Evolutionary conservation across 768 basidiomycete species (phyloP).

Genomic region (Collybiopsis luxurians): DNA sequence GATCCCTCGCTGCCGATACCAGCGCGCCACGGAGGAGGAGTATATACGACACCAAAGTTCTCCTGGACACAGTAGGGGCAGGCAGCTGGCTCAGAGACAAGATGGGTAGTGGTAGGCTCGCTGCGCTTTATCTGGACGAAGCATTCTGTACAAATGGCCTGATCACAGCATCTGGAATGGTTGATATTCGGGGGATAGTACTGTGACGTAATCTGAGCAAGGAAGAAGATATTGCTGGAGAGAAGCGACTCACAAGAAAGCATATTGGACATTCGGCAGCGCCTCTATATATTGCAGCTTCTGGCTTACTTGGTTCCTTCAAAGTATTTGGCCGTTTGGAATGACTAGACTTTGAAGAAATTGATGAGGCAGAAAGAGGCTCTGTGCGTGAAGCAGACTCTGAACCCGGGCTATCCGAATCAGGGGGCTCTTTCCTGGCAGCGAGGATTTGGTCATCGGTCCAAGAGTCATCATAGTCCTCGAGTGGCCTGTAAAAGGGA

Average conservation of each 20-base stretch:
- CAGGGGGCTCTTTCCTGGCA: constrained; percentile 67
- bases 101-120: constrained; percentile 92
- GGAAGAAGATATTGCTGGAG: constrained; percentile 9
- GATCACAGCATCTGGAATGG: constrained; percentile 96
- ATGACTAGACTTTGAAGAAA: constrained; percentile 35
- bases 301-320: constrained; percentile 71
- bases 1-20: constrained; percentile 75
- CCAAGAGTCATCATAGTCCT: constrained; percentile 90
- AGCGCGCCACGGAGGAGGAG: constrained; percentile 74
- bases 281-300: constrained; percentile 78
- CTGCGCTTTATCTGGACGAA: constrained; percentile 98
- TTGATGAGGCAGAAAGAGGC: constrained; percentile 23
- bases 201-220: constrained; percentile 45
- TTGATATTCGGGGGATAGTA: constrained; percentile 98
- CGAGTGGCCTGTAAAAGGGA: constrained; percentile 94
- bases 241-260: constrained; percentile 72
- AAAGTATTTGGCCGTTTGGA: constrained; percentile 52
- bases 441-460: constrained; percentile 84
- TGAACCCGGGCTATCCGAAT: constrained; percentile 34
- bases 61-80: constrained; percentile 98
- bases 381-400: constrained; percentile 42
- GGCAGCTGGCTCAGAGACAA: constrained; percentile 94
- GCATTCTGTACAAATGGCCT: constrained; percentile 98
- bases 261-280: constrained; percentile 97
- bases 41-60: constrained; percentile 93